These are phyloP conservation scores for Backusella australiensis DNA, from an alignment of 192 early-diverging fungal species.

Conservation along the genomic window DNA sequence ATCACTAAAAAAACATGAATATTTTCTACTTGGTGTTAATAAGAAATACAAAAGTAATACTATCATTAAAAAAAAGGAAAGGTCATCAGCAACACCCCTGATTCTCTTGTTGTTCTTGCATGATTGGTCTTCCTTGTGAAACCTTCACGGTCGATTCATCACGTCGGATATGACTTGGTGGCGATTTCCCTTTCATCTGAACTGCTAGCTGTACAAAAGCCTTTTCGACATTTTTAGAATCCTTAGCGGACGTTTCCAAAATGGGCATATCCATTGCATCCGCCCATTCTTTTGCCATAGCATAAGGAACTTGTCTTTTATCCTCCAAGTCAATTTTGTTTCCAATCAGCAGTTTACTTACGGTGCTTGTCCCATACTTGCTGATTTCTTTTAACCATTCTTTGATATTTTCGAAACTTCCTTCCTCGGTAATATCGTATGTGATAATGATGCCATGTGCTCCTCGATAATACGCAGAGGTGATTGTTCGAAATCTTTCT, in stretches of 20 bases:
- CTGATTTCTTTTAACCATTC: conserved; percentile 99
- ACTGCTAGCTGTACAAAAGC: conserved; percentile 99
- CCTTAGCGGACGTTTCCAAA: conserved; percentile 95
- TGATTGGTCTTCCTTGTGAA: conserved; percentile 19
- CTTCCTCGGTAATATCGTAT: conserved; percentile 94
- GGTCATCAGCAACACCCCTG: neutral
- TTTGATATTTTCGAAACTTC: conserved; percentile 93
- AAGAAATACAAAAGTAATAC: neutral
- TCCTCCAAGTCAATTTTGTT: conserved; percentile 95
- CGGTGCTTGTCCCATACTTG: conserved; percentile 91
- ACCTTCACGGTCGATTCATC: conserved; percentile 21
- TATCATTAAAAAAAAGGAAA: neutral
- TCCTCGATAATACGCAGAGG: conserved; percentile 95
- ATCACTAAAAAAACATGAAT: neutral
- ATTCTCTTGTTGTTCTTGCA: neutral
- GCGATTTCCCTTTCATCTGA: conserved; percentile 91
- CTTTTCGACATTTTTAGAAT: conserved; percentile 96
- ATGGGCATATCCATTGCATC: conserved; percentile 84
- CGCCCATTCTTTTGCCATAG: conserved; percentile 43
- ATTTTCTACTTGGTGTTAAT: neutral
- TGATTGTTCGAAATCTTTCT: conserved; percentile 98
- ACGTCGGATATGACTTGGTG: conserved; percentile 14
- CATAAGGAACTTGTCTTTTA: conserved; percentile 76
- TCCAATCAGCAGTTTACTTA: conserved; percentile 95
- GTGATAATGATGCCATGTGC: conserved; percentile 98